Conservation (phyloP, 108 stramenopile species). For the Cyclotella kingstonii region DNA sequence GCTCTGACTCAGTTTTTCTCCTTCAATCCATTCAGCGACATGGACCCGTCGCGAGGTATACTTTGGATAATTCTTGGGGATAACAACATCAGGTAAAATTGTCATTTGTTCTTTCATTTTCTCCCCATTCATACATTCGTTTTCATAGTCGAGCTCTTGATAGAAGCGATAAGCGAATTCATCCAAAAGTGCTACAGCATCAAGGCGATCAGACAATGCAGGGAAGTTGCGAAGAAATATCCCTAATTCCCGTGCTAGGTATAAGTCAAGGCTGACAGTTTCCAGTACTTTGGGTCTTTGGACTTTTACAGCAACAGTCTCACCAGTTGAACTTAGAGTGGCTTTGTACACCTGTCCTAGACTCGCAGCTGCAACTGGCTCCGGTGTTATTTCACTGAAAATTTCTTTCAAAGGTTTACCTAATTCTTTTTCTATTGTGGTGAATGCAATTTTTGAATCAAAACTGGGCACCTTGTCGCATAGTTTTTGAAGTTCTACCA, state of each 20-base stretch:
- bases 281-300: slow-evolving; percentile 88
- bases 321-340: slow-evolving; percentile 66
- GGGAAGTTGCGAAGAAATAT: slow-evolving; percentile 75
- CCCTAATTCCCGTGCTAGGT: slow-evolving; percentile 84
- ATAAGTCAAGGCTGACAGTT: slow-evolving; percentile 90
- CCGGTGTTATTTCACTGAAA: slow-evolving; percentile 86
- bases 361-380: slow-evolving; percentile 92
- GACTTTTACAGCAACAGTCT: slow-evolving; percentile 88
- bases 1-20: slow-evolving; percentile 89
- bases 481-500: slow-evolving; percentile 94
- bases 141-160: slow-evolving; percentile 92
- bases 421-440: slow-evolving; percentile 86
- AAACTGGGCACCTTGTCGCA: slow-evolving; percentile 95
- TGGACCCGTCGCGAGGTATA: slow-evolving; percentile 89
- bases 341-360: slow-evolving; percentile 93
- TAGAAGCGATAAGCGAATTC: slow-evolving; percentile 93
- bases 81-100: slow-evolving; percentile 83
- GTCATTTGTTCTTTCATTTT: slow-evolving; percentile 83
- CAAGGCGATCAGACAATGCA: slow-evolving; percentile 64
- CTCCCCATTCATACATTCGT: slow-evolving; percentile 88
- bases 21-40: slow-evolving; percentile 96
- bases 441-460: slow-evolving; percentile 81
- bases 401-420: slow-evolving; percentile 78
- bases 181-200: slow-evolving; percentile 90
- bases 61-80: slow-evolving; percentile 86